Evolutionary conservation across 2,329 filamentous ascomycete genomes (phyloP).

Genomic region (Ophiosphaerella korrae): DNA sequence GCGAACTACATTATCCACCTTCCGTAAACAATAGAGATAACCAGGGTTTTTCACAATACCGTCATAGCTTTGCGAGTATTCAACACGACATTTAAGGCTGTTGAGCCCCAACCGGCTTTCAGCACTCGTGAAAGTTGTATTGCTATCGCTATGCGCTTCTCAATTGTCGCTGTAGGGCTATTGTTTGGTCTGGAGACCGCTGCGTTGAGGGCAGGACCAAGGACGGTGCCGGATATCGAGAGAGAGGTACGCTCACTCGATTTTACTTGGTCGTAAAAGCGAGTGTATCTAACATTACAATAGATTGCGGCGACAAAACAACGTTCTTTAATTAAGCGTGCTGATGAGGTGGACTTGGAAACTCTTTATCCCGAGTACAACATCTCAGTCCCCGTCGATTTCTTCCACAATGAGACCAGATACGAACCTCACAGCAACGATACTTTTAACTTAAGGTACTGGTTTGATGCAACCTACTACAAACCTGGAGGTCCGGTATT

Average conservation of each 20-base stretch:
- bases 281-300: not conserved
- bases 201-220: constrained; percentile 25
- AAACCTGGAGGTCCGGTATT: constrained; percentile 79
- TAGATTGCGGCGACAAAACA: constrained; percentile 23
- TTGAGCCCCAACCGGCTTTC: not conserved
- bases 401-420: constrained; percentile 78
- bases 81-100: constrained; percentile 9
- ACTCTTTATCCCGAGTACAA: constrained; percentile 57
- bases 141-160: constrained; percentile 31
- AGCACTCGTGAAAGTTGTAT: constrained; percentile 2
- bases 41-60: constrained; percentile 16
- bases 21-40: constrained; percentile 26
- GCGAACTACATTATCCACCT: constrained; percentile 29
- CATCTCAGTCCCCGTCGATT: constrained; percentile 69
- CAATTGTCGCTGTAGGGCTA: constrained; percentile 23
- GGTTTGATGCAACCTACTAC: constrained; percentile 80
- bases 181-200: constrained; percentile 32
- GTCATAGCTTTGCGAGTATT: constrained; percentile 12
- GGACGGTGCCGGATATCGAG: constrained; percentile 22
- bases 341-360: constrained; percentile 32
- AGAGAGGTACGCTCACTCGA: constrained; percentile 24
- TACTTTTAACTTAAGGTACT: constrained; percentile 76
- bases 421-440: constrained; percentile 78
- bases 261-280: not conserved
- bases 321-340: constrained; percentile 33